A percentile compares a stretch with the other conserved stretches of the same genome.
Evolutionary conservation across 1,139 yeast genomes (phyloP).

Genomic region (Hemisphaericaspora xylanilytica): DNA sequence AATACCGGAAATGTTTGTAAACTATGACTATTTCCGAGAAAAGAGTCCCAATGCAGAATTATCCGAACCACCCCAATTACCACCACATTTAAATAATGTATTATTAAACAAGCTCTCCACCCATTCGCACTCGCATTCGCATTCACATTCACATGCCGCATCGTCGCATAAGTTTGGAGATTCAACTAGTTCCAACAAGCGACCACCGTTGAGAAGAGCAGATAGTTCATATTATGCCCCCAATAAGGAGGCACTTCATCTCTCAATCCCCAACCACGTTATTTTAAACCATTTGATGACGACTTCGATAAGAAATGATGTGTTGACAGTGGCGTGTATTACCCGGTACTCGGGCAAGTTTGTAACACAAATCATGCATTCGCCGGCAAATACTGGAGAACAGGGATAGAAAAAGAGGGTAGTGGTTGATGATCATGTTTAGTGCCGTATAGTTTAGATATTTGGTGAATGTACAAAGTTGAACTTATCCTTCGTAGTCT

Average conservation of each 20-base stretch:
- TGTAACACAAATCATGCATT: constrained; percentile 49
- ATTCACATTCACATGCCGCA: no score
- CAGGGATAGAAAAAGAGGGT: no score
- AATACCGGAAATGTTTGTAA: constrained; percentile 47
- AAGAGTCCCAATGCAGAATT: constrained; percentile 57
- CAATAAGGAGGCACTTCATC: constrained; percentile 57
- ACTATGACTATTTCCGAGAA: constrained; percentile 43
- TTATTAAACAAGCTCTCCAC: constrained; percentile 41
- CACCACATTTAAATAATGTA: constrained; percentile 50
- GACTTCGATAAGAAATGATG: constrained; percentile 48
- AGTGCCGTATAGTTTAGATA: no score
- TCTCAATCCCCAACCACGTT: constrained; percentile 50
- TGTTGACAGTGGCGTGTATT: constrained; percentile 49
- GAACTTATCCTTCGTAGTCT: no score
- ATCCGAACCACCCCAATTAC: constrained; percentile 56
- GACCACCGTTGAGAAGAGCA: constrained; percentile 46
- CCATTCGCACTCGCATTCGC: constrained; percentile 9
- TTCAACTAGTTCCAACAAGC: constrained; percentile 35
- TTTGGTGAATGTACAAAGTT: no score
- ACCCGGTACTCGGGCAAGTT: constrained; percentile 49
- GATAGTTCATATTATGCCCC: constrained; percentile 50
- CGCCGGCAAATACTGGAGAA: constrained; percentile 41
- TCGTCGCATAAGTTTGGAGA: no score
- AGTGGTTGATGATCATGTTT: no score
- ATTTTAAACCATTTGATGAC: constrained; percentile 48